Evolutionary conservation across 169 alveolate genomes (phyloP).

Genomic region (Plasmodium billcollinsi): DNA sequence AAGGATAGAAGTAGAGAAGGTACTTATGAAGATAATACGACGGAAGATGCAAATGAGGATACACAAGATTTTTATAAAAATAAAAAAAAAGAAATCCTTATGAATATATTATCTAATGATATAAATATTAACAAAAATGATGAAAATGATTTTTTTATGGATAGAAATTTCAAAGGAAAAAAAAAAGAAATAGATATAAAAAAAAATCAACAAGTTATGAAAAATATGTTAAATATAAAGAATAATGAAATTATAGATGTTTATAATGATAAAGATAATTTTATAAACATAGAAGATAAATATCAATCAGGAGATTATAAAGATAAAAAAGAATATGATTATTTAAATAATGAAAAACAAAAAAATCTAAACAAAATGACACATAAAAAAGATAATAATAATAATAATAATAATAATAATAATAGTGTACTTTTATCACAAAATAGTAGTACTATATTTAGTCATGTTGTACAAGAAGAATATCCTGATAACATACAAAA

Average conservation of each 20-base stretch:
- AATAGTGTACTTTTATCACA: too few relatives aligned
- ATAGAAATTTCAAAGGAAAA: neutral
- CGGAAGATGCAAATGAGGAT: neutral
- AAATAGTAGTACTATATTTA: too few relatives aligned
- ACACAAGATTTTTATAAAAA: neutral
- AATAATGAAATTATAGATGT: neutral
- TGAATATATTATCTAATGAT: constrained; percentile 42
- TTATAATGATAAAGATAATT: constrained; percentile 14
- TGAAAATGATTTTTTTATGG: neutral
- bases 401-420: too few relatives aligned
- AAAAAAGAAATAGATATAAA: constrained; percentile 3
- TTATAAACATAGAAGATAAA: neutral
- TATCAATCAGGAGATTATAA: neutral
- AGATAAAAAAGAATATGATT: neutral
- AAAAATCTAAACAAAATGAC: too few relatives aligned
- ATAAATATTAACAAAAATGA: neutral
- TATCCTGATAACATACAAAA: neutral
- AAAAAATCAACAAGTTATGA: constrained; percentile 24
- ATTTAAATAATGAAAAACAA: too few relatives aligned
- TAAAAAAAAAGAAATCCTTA: constrained; percentile 46
- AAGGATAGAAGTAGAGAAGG: neutral
- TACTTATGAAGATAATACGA: neutral
- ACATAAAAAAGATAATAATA: too few relatives aligned
- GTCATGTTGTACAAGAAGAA: neutral
- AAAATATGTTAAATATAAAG: constrained; percentile 5